Evolutionary conservation across 805 yeast species (phyloP).

Genomic region (Brettanomyces bruxellensis): DNA sequence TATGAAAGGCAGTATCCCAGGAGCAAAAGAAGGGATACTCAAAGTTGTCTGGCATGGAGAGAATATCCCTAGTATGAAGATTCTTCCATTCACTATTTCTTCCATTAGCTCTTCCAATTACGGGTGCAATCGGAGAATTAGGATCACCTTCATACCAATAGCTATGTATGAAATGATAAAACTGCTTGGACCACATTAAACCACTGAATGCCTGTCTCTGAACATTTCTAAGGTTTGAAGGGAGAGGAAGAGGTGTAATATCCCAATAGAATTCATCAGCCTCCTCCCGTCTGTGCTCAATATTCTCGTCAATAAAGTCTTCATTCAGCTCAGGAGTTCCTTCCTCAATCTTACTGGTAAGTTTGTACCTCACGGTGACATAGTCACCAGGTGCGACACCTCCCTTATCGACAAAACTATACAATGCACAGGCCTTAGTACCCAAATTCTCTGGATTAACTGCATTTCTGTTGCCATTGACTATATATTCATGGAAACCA

Average conservation of each 20-base stretch:
- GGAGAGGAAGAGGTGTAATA: slow-evolving; percentile 74
- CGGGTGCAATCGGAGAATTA: slow-evolving; percentile 62
- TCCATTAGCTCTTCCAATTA: slow-evolving; percentile 74
- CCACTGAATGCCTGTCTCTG: slow-evolving; percentile 96
- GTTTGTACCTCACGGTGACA: slow-evolving; percentile 74
- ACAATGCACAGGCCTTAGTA: slow-evolving; percentile 83
- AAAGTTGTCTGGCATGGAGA: slow-evolving; percentile 91
- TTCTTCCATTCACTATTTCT: slow-evolving; percentile 87
- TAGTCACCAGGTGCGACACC: slow-evolving; percentile 83
- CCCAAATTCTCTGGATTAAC: slow-evolving; percentile 67
- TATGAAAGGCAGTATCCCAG: slow-evolving; percentile 96
- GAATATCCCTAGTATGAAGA: slow-evolving; percentile 75
- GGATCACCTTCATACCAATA: slow-evolving; percentile 90
- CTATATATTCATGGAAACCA: slow-evolving; percentile 80
- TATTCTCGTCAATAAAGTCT: slow-evolving; percentile 58
- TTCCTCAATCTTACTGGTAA: slow-evolving; percentile 26
- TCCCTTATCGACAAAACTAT: slow-evolving; percentile 63
- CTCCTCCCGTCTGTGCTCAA: slow-evolving; percentile 69
- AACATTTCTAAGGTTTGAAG: slow-evolving; percentile 68
- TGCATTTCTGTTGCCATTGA: slow-evolving; percentile 48
- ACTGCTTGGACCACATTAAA: slow-evolving; percentile 87
- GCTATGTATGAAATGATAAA: slow-evolving; percentile 75
- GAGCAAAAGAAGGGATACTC: slow-evolving; percentile 95
- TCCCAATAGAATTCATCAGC: slow-evolving; percentile 92
- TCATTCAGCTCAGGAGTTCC: slow-evolving; percentile 48